Evolutionary conservation across 192 early-diverging fungal genomes (phyloP), one percentile per base, ranked within the genome.

Genomic region (Diversispora eburnea): DNA sequence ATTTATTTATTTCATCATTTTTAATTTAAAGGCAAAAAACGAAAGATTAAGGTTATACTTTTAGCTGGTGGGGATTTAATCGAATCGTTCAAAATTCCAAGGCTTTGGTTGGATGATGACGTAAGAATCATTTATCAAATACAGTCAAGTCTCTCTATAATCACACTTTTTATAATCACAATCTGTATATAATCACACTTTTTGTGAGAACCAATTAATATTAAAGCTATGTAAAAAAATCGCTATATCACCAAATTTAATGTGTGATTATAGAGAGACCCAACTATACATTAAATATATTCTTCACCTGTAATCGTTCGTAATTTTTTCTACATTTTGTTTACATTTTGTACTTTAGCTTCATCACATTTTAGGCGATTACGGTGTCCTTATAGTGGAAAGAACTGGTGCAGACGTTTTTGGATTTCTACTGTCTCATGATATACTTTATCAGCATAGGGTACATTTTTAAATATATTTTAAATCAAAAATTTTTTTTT

Each of bases 11-110:
- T n/a, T 8, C 15, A 15, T 59, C 20, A 43, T n/a, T 19, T 47
- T 20, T 17, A 51, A 39, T 46, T 49, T 33, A 59, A 73, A 92
- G 90, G 87, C 3, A 72, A 75, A 66, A 76, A 79, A 49, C 78
- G 82, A 55, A 81, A 83, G 25, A 91, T 97, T 68, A 87, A 89
- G 67, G 91, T 98, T 55, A 90, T 98, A 88, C 84, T 99, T 33
- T 84, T 99, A 59, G 95, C 98, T 39, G 98, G 98, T 60, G 95
- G 95, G 46, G 98, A 99, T 76, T 81, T 99, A 41, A 98, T 99
- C 46, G 91, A 96, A 76, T 96, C 95, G 6, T 97, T 99, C 84
- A 94, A 93, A 9, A 88, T 88, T 45, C 95, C 93, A 8, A 87
- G 91, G 54, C 87, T 98, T 41, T 98, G 96, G 96, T 83, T 89